Base-by-base conservation (phyloP, 768 basidiomycete genomes). In the Strobilomyces dryophilus region DNA sequence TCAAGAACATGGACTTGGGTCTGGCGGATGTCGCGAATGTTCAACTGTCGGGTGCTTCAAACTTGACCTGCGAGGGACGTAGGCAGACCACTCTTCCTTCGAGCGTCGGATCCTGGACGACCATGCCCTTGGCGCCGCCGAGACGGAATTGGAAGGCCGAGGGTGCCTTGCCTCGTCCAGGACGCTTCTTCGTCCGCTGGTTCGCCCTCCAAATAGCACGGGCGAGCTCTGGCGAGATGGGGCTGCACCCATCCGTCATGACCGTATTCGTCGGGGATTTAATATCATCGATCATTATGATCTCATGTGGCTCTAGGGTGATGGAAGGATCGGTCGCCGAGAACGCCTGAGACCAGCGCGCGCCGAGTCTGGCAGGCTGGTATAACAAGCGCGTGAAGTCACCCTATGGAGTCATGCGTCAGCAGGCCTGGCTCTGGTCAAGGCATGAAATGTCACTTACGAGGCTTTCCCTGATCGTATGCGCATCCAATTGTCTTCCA, bases 321-420 rank as follows among this genome's bases (percentile, higher is more conserved):
- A 79, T 65, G 0, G 74, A 77, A 0, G 79, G 73, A 40, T 80
- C 76, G 0, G 79, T 79, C 1, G 78, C 70, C 1, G 79, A 77
- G 60, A 82, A 81, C 1, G 76, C 78, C 60, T 81, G 80, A 26
- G 76, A 71, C 74, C 81, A 76, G 21, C 79, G 71, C n/a, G 79
- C 79, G 7, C 71, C 79, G 10, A 76, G 73, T 39, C 76, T 68
- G 11, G 79, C 76, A n/a, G 79, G 80, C 46, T 71, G 66, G 45
- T 68, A 50, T 17, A 52, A 29, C 44, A 77, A 60, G 15, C 56
- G 60, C 18, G 73, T 66, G 55, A 76, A 76, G 53, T 76, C 69
- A 1, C 75, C 75, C 75, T 76, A 32, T 32, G 11, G 8, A 35
- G 48, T 36, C 4, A 18, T 29, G 43, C 18, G 15, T 65, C 21